phyloP scores from a whole-genome alignment of 257 asterid species.

The Solanum okadae region DNA sequence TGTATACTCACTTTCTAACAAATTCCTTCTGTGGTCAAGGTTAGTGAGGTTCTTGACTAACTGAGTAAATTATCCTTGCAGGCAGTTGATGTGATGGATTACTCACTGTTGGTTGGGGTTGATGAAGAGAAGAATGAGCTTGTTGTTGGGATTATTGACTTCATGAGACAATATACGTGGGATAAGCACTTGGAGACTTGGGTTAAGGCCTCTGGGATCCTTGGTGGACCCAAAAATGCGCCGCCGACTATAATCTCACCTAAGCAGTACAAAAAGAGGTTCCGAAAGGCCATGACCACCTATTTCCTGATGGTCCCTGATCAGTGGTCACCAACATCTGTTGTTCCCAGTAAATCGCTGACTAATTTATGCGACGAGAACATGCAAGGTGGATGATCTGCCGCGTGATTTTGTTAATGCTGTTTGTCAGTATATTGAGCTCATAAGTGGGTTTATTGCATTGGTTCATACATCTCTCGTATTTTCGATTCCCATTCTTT shows the following conservation, averaged over 20 bases:
- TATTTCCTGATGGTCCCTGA: constrained; percentile 94
- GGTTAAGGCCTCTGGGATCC: constrained; percentile 93
- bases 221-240: constrained; percentile 81
- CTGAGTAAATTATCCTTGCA: constrained; percentile 16
- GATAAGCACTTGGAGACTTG: constrained; percentile 96
- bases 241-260: constrained; percentile 90
- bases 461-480: constrained; percentile 12
- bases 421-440: constrained; percentile 18
- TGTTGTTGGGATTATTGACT: constrained; percentile 91
- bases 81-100: constrained; percentile 93
- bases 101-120: constrained; percentile 81
- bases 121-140: constrained; percentile 91
- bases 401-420: constrained; percentile 4
- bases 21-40: not conserved
- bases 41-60: not conserved
- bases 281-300: constrained; percentile 90
- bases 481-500: constrained; percentile 32
- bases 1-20: not conserved
- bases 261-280: constrained; percentile 86
- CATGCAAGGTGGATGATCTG: constrained; percentile 19
- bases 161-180: constrained; percentile 98
- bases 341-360: constrained; percentile 51
- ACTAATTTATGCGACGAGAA: constrained; percentile 46
- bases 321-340: constrained; percentile 77
- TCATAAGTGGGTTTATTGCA: constrained; percentile 4